phyloP scores from a whole-genome alignment of 2,329 filamentous ascomycete species.

The Exophiala phaeomuriformis region DNA sequence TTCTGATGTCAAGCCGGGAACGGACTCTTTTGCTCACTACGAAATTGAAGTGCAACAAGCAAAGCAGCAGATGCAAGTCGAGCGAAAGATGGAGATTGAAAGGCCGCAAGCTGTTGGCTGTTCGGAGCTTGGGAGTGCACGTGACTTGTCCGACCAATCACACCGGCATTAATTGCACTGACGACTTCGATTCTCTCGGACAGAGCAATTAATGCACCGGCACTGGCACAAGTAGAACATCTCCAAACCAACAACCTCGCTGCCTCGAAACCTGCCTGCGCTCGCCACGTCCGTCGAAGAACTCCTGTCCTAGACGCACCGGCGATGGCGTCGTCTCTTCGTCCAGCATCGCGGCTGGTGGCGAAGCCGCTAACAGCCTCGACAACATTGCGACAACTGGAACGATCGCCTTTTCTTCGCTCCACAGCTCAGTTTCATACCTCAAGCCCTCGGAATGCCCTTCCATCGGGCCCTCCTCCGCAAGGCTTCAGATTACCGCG shows the following conservation, averaged over 20 bases:
- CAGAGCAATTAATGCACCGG: neutral
- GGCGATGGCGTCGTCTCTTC: conserved; percentile 40
- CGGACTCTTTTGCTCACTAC: neutral
- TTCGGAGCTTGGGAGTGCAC: conserved; percentile 5
- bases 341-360: conserved; percentile 39
- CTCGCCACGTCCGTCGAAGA: conserved; percentile 22
- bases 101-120: conserved; percentile 23
- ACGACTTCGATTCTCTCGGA: neutral
- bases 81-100: conserved; percentile 16
- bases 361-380: conserved; percentile 35
- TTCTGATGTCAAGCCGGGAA: conserved; percentile 10
- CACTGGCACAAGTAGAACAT: neutral
- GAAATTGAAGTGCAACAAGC: too few relatives aligned
- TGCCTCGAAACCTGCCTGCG: conserved; percentile 8
- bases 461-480: conserved; percentile 70
- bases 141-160: conserved; percentile 8
- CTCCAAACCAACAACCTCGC: conserved; percentile 33
- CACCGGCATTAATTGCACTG: neutral
- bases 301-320: conserved; percentile 15
- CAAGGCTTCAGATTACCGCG: conserved; percentile 70
- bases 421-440: conserved; percentile 56
- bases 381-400: conserved; percentile 27
- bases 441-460: conserved; percentile 53
- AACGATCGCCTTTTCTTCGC: conserved; percentile 33
- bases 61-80: conserved; percentile 10